Conservation (phyloP, 2,329 filamentous ascomycete species). For the Fusarium sp. region DNA sequence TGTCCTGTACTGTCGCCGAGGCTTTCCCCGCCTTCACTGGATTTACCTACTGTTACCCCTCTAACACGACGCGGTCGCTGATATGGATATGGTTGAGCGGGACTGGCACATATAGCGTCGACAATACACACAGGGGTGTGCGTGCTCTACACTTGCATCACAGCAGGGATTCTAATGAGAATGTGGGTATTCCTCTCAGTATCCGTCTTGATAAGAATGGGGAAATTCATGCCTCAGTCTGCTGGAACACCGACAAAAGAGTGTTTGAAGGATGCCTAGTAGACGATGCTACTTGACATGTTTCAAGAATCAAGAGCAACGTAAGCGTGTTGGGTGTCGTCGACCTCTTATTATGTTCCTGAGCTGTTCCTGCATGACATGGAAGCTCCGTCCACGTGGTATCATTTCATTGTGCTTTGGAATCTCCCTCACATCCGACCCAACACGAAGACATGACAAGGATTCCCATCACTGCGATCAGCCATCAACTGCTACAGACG, state of each 20-base stretch:
- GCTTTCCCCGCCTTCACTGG: conserved; percentile 34
- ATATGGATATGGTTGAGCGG: conserved; percentile 17
- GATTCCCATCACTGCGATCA: conserved; percentile 11
- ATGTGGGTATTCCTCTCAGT: conserved; percentile 13
- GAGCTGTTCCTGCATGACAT: conserved; percentile 41
- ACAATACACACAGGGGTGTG: conserved; percentile 36
- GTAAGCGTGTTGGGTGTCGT: conserved; percentile 12
- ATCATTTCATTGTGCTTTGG: conserved; percentile 27
- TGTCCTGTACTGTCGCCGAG: conserved; percentile 23
- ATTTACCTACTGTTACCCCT: conserved; percentile 23
- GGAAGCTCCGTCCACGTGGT: conserved; percentile 38
- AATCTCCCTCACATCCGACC: neutral
- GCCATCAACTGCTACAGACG: neutral
- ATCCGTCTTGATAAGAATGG: conserved; percentile 26
- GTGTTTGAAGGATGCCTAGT: conserved; percentile 2
- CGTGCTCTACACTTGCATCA: neutral
- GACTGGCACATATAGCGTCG: conserved; percentile 9
- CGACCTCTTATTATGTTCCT: conserved; percentile 12
- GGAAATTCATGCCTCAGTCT: conserved; percentile 20
- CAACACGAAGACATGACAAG: conserved; percentile 12
- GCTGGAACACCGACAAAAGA: conserved; percentile 3
- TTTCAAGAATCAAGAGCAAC: conserved; percentile 3
- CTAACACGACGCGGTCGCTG: conserved; percentile 13
- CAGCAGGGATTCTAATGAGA: conserved; percentile 19
- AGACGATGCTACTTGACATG: neutral